Percentiles rank a stretch among this genome's conserved stretches.
These are phyloP conservation scores for Sonneratia caseolaris DNA, from an alignment of 345 rosid genomes.

Conservation along the genomic window DNA sequence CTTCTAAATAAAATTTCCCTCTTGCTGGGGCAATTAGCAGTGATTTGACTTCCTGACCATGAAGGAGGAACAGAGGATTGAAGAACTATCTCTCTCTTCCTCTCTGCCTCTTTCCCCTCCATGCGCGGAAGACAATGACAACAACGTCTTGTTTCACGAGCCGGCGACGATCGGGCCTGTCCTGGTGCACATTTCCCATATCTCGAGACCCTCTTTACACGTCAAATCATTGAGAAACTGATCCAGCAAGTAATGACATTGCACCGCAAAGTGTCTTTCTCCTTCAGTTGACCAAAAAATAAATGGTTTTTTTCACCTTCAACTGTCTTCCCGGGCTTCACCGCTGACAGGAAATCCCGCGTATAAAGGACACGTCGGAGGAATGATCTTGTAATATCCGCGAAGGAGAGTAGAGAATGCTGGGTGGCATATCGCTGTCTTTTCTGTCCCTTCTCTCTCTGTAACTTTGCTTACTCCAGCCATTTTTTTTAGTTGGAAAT, in stretches of 20 bases:
- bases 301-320: too few relatives aligned
- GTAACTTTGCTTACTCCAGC: slow-evolving; percentile 42
- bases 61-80: not conserved
- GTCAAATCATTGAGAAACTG: too few relatives aligned
- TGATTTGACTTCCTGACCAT: not conserved
- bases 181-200: slow-evolving; percentile 3
- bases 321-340: too few relatives aligned
- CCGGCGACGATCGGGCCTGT: slow-evolving; percentile 6
- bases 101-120: not conserved
- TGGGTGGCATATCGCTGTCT: too few relatives aligned
- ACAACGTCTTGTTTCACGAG: slow-evolving; percentile 6
- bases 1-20: not conserved
- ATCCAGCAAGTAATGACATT: too few relatives aligned
- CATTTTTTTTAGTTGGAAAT: slow-evolving; percentile 16
- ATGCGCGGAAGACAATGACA: not conserved
- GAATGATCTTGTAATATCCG: too few relatives aligned
- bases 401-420: too few relatives aligned
- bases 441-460: too few relatives aligned
- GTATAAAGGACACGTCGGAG: too few relatives aligned
- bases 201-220: slow-evolving; percentile 1
- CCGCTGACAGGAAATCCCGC: too few relatives aligned
- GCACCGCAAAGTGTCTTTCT: too few relatives aligned
- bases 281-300: too few relatives aligned
- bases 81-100: not conserved
- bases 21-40: not conserved